Evolutionary conservation across 768 basidiomycete species (phyloP), one percentile per base, ranked within the genome.

Genomic region (Suillus occidentalis): DNA sequence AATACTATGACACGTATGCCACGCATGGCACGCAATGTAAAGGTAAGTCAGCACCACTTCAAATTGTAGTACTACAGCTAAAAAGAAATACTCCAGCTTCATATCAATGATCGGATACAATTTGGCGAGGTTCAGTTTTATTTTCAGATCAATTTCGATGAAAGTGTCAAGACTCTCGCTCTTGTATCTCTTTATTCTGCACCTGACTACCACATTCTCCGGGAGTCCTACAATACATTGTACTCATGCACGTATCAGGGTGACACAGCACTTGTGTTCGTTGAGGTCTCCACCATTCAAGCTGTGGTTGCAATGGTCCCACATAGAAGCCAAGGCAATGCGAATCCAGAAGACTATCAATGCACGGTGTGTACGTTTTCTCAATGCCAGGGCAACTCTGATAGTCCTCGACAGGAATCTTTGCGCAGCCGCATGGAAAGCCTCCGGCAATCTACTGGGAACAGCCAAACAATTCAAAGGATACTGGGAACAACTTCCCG

Each of bases 101-200:
- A 3, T 8, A 10, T 61, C 8, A 25, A 61, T 31, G 49, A 39
- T 1, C 22, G 37, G 4, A 61, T 55, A 14, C 42, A 37, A 18
- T 67, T 71, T 50, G 72, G 47, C 18, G 68, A 71, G 43, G 67
- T 69, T 25, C 66, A 66, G 37, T 73, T 60, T 58, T 73, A 53
- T 64, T 70, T 73, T 45, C 64, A 62, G 16, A 61, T 64, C 22
- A 42, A 45, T 10, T 22, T 49, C n/a, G 55, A 57, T 31, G 25
- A 34, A n/a, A 10, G 12, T 1, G 8, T 56, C 22, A 40, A 60
- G 5, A 49, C 47, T n/a, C 60, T 75, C 18, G 73, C 73, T 8
- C 20, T 76, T 5, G 52, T 75, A 7, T 72, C 72, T 0, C 18
- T 72, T 0, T 77, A 66, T 60, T 68, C 71, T 2, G 47, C 25